phyloP scores from a whole-genome alignment of 495 filamentous ascomycete species.

The Physcia stellaris region DNA sequence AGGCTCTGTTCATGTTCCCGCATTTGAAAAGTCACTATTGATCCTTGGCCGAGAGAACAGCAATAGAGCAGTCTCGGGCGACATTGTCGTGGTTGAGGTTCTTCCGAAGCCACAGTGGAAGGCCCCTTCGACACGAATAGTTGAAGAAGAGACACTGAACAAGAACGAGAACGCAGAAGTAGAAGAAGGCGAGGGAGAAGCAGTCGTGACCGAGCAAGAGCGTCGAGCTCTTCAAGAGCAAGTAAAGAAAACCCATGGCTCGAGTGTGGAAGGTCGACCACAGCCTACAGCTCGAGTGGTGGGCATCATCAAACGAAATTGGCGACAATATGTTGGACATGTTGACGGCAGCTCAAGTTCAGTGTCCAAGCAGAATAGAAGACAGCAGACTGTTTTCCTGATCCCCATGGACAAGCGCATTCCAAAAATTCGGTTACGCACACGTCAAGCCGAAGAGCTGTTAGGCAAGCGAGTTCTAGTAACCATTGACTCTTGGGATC shows the following conservation, averaged over 20 bases:
- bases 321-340: constrained; percentile 95
- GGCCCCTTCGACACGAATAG: constrained; percentile 80
- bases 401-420: constrained; percentile 96
- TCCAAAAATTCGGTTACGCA: constrained; percentile 87
- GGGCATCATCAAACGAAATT: constrained; percentile 85
- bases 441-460: constrained; percentile 74
- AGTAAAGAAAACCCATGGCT: constrained; percentile 74
- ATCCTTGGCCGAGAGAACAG: constrained; percentile 92
- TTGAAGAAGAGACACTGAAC: constrained; percentile 86
- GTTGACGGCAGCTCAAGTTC: constrained; percentile 76
- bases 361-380: constrained; percentile 53
- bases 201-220: constrained; percentile 73
- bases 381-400: constrained; percentile 84
- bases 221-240: constrained; percentile 76
- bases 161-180: constrained; percentile 84
- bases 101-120: constrained; percentile 95
- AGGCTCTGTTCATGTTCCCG: constrained; percentile 73
- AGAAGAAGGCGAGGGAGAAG: constrained; percentile 58
- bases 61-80: constrained; percentile 83
- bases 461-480: constrained; percentile 88
- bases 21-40: constrained; percentile 78
- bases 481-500: constrained; percentile 89
- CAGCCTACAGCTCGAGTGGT: constrained; percentile 91
- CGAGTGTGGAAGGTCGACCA: constrained; percentile 58
- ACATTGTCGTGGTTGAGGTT: constrained; percentile 83